Evolutionary conservation across 352 stramenopile genomes (phyloP).

Genomic region (Phytophthora tubulina): DNA sequence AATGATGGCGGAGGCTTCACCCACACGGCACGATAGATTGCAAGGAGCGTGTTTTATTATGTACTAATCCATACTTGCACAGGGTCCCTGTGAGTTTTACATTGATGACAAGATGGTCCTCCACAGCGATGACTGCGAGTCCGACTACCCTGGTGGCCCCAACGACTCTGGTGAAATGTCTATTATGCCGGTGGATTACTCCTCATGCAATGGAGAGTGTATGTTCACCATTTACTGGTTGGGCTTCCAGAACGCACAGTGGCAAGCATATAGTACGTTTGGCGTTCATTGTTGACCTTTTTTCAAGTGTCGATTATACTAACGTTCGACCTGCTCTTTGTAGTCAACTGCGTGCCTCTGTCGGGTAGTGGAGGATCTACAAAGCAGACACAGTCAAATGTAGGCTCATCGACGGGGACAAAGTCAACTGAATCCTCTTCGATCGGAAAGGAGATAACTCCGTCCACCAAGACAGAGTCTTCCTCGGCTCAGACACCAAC

Average conservation of each 20-base stretch:
- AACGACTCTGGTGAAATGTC: conserved; percentile 30
- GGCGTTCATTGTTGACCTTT: not conserved
- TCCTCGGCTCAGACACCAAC: not conserved
- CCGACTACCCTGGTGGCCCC: conserved; percentile 35
- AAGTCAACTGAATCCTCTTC: not conserved
- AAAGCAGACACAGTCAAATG: not conserved
- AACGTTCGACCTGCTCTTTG: not conserved
- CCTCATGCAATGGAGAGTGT: conserved; percentile 46
- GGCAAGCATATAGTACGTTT: conserved; percentile 4
- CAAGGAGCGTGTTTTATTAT: not conserved
- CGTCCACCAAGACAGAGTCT: not conserved
- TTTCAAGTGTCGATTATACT: not conserved
- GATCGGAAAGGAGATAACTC: not conserved
- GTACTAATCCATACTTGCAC: not conserved
- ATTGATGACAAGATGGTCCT: conserved; percentile 51
- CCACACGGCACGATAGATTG: conserved; percentile 14
- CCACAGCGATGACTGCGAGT: conserved; percentile 49
- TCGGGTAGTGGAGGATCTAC: not conserved
- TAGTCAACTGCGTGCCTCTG: conserved; percentile 6
- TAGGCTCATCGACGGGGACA: not conserved
- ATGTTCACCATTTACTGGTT: conserved; percentile 12
- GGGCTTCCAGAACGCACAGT: conserved; percentile 1
- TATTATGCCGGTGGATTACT: conserved; percentile 47
- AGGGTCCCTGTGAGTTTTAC: conserved; percentile 55
- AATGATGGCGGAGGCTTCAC: conserved; percentile 43